phyloP scores from a whole-genome alignment of 2,329 filamentous ascomycete species.

The Aureobasidium melanogenum region DNA sequence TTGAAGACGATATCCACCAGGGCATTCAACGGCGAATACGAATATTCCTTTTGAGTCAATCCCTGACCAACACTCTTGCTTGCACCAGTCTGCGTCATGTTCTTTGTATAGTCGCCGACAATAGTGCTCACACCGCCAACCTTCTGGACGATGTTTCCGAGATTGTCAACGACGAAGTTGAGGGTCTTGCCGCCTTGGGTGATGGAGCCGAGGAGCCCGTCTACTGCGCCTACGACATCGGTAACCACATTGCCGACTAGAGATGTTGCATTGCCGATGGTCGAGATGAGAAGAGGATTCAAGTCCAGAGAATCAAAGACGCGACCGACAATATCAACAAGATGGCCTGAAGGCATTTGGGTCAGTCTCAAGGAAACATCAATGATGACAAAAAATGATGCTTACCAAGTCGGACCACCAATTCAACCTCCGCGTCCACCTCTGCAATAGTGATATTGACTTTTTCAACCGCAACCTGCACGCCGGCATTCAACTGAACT shows the following conservation, averaged over 20 bases:
- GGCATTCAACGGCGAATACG: conserved; percentile 41
- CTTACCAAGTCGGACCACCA: conserved; percentile 45
- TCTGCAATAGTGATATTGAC: conserved; percentile 55
- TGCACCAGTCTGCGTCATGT: conserved; percentile 46
- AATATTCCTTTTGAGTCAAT: conserved; percentile 44
- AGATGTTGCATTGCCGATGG: conserved; percentile 16
- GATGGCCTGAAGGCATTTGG: conserved; percentile 33
- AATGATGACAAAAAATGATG: neutral
- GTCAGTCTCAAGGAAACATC: conserved; percentile 1
- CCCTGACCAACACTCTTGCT: conserved; percentile 25
- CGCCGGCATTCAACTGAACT: conserved; percentile 44
- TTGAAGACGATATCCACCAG: conserved; percentile 50
- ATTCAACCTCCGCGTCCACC: conserved; percentile 50
- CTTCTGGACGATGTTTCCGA: conserved; percentile 55
- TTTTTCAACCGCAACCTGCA: conserved; percentile 37
- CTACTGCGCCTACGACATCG: conserved; percentile 43
- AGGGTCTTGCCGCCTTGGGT: conserved; percentile 42
- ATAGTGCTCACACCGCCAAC: conserved; percentile 43
- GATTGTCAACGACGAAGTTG: conserved; percentile 46
- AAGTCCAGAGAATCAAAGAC: conserved; percentile 52
- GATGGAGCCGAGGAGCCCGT: conserved; percentile 51
- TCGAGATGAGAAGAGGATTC: conserved; percentile 46
- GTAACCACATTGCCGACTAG: conserved; percentile 42
- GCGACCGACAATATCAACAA: conserved; percentile 53
- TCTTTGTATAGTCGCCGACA: conserved; percentile 49